Conservation (phyloP, 495 filamentous ascomycete genomes). For the Hypoxylon trugodes region DNA sequence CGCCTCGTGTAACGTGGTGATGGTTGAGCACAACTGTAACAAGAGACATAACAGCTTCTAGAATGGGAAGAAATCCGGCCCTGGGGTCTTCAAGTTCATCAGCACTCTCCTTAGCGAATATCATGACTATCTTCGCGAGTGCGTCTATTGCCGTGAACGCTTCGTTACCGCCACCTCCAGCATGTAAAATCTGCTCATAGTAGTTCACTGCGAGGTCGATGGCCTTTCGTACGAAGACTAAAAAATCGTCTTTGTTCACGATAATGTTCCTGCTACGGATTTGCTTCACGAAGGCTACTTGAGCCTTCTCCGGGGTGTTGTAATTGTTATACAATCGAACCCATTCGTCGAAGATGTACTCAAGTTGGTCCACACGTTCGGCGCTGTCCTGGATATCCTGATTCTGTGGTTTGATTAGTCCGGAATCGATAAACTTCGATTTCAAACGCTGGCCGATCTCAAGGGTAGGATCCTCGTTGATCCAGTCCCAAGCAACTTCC, state of each 20-base stretch:
- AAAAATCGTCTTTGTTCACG: conserved; percentile 73
- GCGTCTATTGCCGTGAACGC: conserved; percentile 82
- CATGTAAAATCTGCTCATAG: conserved; percentile 72
- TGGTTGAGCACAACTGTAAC: conserved; percentile 83
- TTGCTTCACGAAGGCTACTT: conserved; percentile 83
- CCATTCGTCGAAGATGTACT: conserved; percentile 97
- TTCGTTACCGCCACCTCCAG: conserved; percentile 69
- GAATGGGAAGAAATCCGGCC: conserved; percentile 50
- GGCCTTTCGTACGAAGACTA: conserved; percentile 79
- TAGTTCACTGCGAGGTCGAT: conserved; percentile 80
- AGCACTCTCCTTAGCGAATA: conserved; percentile 69
- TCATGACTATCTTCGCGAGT: conserved; percentile 82
- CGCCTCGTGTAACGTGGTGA: conserved; percentile 82
- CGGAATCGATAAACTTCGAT: conserved; percentile 72
- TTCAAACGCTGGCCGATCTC: conserved; percentile 72
- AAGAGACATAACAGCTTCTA: conserved; percentile 78
- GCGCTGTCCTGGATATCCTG: conserved; percentile 28
- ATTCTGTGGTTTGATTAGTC: conserved; percentile 58
- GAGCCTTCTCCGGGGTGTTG: conserved; percentile 73
- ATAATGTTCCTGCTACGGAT: conserved; percentile 77
- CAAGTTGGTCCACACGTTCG: conserved; percentile 77
- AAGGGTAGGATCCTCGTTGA: conserved; percentile 73
- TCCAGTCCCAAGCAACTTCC: conserved; percentile 83
- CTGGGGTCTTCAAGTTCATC: conserved; percentile 28
- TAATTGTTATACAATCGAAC: conserved; percentile 79